Conservation (phyloP, 306 rosid genomes). For the Crotalaria pallida region DNA sequence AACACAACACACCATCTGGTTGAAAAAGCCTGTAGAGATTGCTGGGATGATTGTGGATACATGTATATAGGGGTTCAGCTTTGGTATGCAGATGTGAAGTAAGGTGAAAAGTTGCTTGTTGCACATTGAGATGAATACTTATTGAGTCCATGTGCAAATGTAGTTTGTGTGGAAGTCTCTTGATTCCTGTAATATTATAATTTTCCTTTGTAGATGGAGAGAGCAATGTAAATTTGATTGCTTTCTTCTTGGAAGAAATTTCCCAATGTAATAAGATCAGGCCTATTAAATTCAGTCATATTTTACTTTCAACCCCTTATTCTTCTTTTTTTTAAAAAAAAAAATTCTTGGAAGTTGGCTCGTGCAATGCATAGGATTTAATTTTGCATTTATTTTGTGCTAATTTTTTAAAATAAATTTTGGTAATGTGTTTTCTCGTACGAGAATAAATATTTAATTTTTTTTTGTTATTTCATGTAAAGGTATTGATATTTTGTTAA, state of each 20-base stretch:
- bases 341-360: too few species aligned
- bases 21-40: conserved; percentile 46
- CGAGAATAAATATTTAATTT: too few species aligned
- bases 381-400: too few species aligned
- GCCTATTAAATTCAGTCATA: conserved; percentile 6
- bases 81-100: conserved; percentile 24
- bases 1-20: conserved; percentile 75
- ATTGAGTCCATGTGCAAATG: conserved; percentile 65
- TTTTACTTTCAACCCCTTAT: neutral
- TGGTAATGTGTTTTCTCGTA: too few species aligned
- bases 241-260: conserved; percentile 29
- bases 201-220: conserved; percentile 7
- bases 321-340: neutral
- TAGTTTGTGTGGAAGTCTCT: conserved; percentile 43
- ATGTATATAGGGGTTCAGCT: conserved; percentile 36
- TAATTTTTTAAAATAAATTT: too few species aligned
- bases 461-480: too few species aligned
- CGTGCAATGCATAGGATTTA: too few species aligned
- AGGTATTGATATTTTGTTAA: too few species aligned
- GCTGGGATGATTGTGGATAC: conserved; percentile 41
- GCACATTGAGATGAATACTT: conserved; percentile 59
- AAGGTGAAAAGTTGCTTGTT: conserved; percentile 17
- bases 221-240: conserved; percentile 19
- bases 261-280: conserved; percentile 24
- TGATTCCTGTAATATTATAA: conserved; percentile 43